phyloP scores from a whole-genome alignment of 2,329 filamentous ascomycete species.

The Acarospora socialis region DNA sequence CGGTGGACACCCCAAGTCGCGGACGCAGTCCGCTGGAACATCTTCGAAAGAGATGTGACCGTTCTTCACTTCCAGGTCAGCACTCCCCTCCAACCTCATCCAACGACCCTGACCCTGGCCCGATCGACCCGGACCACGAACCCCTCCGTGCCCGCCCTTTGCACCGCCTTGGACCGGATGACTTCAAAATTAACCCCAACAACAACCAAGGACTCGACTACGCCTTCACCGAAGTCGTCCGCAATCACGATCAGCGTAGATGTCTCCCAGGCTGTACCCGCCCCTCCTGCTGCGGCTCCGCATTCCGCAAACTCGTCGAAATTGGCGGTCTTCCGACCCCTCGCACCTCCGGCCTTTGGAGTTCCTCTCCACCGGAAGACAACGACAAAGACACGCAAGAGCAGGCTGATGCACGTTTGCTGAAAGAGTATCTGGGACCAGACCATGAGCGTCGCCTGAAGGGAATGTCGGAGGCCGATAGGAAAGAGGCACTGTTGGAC shows the following conservation, averaged over 20 bases:
- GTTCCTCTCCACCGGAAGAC: conserved; percentile 5
- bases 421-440: conserved; percentile 42
- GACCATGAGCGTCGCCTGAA: conserved; percentile 22
- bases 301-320: conserved; percentile 52
- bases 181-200: conserved; percentile 71
- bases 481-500: conserved; percentile 54
- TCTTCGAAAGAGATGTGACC: too few species aligned
- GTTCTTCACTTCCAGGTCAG: too few species aligned
- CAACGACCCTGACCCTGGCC: neutral
- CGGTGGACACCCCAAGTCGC: too few species aligned
- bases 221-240: conserved; percentile 62
- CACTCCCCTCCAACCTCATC: too few species aligned
- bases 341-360: conserved; percentile 2
- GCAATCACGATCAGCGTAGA: conserved; percentile 53
- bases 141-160: conserved; percentile 45
- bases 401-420: conserved; percentile 26
- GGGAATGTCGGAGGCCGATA: conserved; percentile 45
- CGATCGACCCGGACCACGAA: conserved; percentile 20
- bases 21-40: too few species aligned
- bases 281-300: conserved; percentile 59
- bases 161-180: conserved; percentile 44
- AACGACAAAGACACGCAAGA: conserved; percentile 20
- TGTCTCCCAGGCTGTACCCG: conserved; percentile 62
- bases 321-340: conserved; percentile 20
- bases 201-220: conserved; percentile 57